Base-by-base conservation (phyloP, 2,329 filamentous ascomycete species). In the Didymella arachidicola region DNA sequence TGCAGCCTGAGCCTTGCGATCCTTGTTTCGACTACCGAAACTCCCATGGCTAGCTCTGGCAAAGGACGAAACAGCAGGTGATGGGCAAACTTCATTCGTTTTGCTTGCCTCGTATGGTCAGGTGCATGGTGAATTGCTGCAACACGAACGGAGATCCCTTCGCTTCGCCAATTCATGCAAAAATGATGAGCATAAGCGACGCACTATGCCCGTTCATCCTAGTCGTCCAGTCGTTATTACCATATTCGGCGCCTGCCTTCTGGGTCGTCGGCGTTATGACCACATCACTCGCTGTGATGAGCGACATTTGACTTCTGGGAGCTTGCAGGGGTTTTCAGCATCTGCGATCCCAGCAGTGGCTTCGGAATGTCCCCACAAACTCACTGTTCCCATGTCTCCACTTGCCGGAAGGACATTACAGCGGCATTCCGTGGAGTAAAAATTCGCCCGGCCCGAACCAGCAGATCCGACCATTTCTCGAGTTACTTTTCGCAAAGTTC, bases 161-260 rank as follows among this genome's bases (percentile, higher is more conserved):
- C 43, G 47, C 46, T 50, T 50, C 41, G 50, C 51, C 44, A 51
- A n/a, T 41, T 25, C 42, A 56, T 59, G 56, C 55, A 25, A 53
- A 30, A 42, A 41, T 59, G 43, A 46, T 53, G 51, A 56, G 51
- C 59, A 61, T 52, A 55, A 56, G 47, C 47, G 39, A 53, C 25
- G 19, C 39, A 50, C 34, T 29, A 36, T 49, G 32, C 39, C 12
- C 16, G 18, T 22, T 19, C 19, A 57, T 30, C 47, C 41, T 47
- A 26, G 47, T 16, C 5, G 36, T 45, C 32, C 30, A 32, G 29
- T 26, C 32, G 34, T n/a, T n/a, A 36, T 32, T 19, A 22, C 32
- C 34, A 19, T 32, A 34, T 34, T 27, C 19, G 32, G 2, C 32
- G 7, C 14, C 30, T 43, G 18, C 30, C 14, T n/a, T 36, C 11